Evolutionary conservation across 495 filamentous ascomycete species (phyloP).

Genomic region (Cryomyces antarcticus): DNA sequence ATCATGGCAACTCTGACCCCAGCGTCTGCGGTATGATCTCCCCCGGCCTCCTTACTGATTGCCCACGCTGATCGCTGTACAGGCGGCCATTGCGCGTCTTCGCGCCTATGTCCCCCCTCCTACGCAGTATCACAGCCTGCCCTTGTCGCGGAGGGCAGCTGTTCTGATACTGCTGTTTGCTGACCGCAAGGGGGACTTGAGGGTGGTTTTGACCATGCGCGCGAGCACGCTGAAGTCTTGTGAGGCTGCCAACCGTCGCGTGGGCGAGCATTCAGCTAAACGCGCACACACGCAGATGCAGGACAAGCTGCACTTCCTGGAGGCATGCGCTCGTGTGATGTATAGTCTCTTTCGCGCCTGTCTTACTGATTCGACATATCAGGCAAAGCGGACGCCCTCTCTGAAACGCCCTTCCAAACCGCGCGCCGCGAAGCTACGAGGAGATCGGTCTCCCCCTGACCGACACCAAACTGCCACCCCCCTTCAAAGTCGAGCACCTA

Average conservation of each 20-base stretch:
- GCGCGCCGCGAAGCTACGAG: slow-evolving; percentile 77
- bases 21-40: slow-evolving; percentile 31
- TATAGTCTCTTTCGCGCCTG: neutral
- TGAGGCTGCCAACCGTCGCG: slow-evolving; percentile 3
- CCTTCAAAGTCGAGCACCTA: slow-evolving; percentile 66
- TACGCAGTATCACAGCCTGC: slow-evolving; percentile 40
- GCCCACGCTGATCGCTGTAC: slow-evolving; percentile 9
- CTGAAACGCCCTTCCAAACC: slow-evolving; percentile 44
- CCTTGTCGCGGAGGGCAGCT: slow-evolving; percentile 53
- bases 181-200: slow-evolving; percentile 52
- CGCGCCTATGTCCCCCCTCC: slow-evolving; percentile 45
- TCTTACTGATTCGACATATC: neutral
- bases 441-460: slow-evolving; percentile 71
- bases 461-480: slow-evolving; percentile 36
- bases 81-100: slow-evolving; percentile 63
- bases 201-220: slow-evolving; percentile 73
- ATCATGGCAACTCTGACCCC: slow-evolving; percentile 34
- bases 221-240: slow-evolving; percentile 49
- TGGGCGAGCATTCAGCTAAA: too few species aligned
- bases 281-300: slow-evolving; percentile 19
- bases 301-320: slow-evolving; percentile 81
- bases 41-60: neutral
- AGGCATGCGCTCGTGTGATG: slow-evolving; percentile 33
- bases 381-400: slow-evolving; percentile 29
- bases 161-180: slow-evolving; percentile 74